A percentile compares a stretch with the other conserved stretches of the same genome.
Evolutionary conservation across 768 basidiomycete species (phyloP).

Genomic region (Tubosaeta brunneosetosa): DNA sequence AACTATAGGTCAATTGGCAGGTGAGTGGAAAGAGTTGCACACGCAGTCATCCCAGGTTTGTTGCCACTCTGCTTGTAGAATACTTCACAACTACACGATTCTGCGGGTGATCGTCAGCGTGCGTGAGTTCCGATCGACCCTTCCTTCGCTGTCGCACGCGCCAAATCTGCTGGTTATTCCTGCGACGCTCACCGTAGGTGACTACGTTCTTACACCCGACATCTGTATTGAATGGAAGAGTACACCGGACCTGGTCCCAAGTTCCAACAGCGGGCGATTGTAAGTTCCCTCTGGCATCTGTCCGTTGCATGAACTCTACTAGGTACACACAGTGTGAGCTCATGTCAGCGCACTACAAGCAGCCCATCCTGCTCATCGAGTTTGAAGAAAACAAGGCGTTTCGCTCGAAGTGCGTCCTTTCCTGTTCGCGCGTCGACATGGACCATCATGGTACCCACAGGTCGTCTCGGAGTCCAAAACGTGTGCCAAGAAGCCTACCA

Average conservation of each 20-base stretch:
- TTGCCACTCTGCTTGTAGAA: background rate
- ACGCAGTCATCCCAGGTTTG: slow-evolving; percentile 60
- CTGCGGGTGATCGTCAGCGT: slow-evolving; percentile 89
- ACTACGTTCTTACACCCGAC: slow-evolving; percentile 92
- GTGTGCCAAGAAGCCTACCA: slow-evolving; percentile 60
- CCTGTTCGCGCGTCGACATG: background rate
- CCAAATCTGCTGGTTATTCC: slow-evolving; percentile 78
- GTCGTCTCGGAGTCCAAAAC: slow-evolving; percentile 62
- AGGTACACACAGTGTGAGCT: slow-evolving; percentile 97
- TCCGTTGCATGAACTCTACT: background rate
- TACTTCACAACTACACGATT: background rate
- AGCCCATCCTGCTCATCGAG: slow-evolving; percentile 89
- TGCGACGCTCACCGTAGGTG: slow-evolving; percentile 89
- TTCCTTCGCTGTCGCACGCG: slow-evolving; percentile 88
- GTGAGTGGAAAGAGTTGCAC: slow-evolving; percentile 67
- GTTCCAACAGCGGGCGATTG: slow-evolving; percentile 93
- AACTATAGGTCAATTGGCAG: slow-evolving; percentile 81
- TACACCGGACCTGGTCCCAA: slow-evolving; percentile 84
- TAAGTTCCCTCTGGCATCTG: slow-evolving; percentile 38
- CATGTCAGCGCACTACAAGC: slow-evolving; percentile 95
- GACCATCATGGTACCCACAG: slow-evolving; percentile 30
- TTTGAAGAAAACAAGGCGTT: slow-evolving; percentile 98
- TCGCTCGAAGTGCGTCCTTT: slow-evolving; percentile 67
- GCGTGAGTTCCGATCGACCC: slow-evolving; percentile 90
- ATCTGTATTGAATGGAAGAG: slow-evolving; percentile 97